Percentiles rank a stretch among this genome's conserved stretches.
Conservation (phyloP, 306 rosid species). For the Cercis canadensis region DNA sequence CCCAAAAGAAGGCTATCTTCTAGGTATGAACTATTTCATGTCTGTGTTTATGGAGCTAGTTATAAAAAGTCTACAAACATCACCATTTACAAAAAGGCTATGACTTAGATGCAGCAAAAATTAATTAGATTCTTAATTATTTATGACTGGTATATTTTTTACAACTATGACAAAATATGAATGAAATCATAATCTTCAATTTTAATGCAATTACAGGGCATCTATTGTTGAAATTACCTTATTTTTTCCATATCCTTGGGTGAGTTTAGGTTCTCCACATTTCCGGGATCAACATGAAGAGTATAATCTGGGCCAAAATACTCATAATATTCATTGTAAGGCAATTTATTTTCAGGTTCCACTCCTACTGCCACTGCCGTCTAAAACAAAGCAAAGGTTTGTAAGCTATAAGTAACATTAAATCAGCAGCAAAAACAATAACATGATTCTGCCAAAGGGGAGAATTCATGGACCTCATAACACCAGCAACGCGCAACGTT, state of each 20-base stretch:
- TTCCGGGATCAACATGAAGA: conserved; percentile 73
- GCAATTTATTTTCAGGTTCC: conserved; percentile 88
- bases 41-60: conserved; percentile 2
- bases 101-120: conserved; percentile 18
- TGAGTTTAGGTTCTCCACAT: conserved; percentile 83
- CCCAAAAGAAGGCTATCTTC: background rate
- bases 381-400: conserved; percentile 52
- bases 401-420: conserved; percentile 30
- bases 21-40: conserved; percentile 20
- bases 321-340: conserved; percentile 85
- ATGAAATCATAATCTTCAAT: conserved; percentile 8
- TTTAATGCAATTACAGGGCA: conserved; percentile 12
- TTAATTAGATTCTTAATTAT: background rate
- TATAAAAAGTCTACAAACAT: conserved; percentile 10
- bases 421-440: conserved; percentile 16
- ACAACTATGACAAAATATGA: conserved; percentile 18
- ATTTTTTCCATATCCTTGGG: conserved; percentile 84
- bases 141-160: background rate
- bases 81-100: conserved; percentile 14
- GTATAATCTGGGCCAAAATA: conserved; percentile 93
- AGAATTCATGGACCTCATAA: conserved; percentile 68
- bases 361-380: conserved; percentile 96
- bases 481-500: conserved; percentile 99
- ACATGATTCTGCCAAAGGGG: conserved; percentile 12
- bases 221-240: conserved; percentile 54